phyloP scores from a whole-genome alignment of 225 moss, liverwort and hornwort genomes.

The Rhytidiadelphus loreus region DNA sequence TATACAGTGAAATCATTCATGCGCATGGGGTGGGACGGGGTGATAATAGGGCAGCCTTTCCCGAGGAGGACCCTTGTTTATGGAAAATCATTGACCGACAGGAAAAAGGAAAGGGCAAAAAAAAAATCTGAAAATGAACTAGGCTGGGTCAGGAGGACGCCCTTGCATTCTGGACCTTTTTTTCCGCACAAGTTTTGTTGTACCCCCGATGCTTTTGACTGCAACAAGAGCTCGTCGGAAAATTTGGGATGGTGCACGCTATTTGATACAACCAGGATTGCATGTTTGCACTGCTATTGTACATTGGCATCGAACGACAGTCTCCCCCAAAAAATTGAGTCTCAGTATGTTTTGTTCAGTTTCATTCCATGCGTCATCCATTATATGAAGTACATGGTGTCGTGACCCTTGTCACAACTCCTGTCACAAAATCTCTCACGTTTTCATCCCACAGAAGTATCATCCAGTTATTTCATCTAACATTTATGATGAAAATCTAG shows the following conservation, averaged over 20 bases:
- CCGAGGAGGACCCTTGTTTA: neutral
- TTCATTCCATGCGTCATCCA: neutral
- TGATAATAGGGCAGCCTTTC: neutral
- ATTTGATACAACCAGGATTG: neutral
- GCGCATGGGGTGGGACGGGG: neutral
- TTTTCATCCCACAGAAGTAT: too few species aligned
- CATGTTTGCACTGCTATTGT: neutral
- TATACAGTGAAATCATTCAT: neutral
- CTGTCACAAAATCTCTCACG: too few species aligned
- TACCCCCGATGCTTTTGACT: neutral
- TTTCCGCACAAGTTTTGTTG: neutral
- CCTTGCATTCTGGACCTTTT: too few species aligned
- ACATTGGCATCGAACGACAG: neutral
- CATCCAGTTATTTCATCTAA: too few species aligned
- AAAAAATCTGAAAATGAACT: neutral
- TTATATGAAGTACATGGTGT: too few species aligned
- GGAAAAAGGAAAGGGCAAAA: neutral
- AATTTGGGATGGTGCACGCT: neutral
- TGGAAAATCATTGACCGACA: conserved; percentile 10
- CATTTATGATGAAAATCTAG: too few species aligned
- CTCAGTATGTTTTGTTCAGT: neutral
- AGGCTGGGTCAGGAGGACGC: neutral
- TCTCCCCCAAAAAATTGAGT: neutral
- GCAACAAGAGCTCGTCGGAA: neutral
- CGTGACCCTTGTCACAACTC: too few species aligned